A percentile compares a stretch with the other conserved stretches of the same genome.
phyloP scores from a whole-genome alignment of 2,329 filamentous ascomycete species.

The Lachnellula cervina region DNA sequence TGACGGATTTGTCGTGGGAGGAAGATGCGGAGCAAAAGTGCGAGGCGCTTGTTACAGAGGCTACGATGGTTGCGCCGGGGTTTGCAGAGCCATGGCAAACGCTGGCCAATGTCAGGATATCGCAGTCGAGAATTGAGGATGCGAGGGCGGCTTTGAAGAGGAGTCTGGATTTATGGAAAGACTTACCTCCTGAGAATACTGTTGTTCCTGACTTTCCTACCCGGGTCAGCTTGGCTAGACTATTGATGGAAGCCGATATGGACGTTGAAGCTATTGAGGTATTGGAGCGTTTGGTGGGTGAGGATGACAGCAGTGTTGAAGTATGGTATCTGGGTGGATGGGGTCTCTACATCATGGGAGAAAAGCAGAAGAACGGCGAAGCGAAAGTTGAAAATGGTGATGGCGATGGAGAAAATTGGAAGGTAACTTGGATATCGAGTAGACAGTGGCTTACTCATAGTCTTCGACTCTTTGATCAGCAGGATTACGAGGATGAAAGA shows the following conservation, averaged over 20 bases:
- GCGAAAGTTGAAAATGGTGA: conserved; percentile 35
- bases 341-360: conserved; percentile 76
- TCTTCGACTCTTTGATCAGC: conserved; percentile 68
- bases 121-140: conserved; percentile 74
- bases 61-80: conserved; percentile 75
- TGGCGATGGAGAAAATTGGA: conserved; percentile 39
- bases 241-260: conserved; percentile 88
- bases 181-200: conserved; percentile 66
- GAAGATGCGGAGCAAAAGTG: conserved; percentile 84
- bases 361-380: conserved; percentile 53
- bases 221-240: conserved; percentile 73
- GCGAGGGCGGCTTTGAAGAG: conserved; percentile 71
- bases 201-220: conserved; percentile 80
- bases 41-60: conserved; percentile 85
- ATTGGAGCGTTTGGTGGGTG: conserved; percentile 73
- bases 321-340: conserved; percentile 96
- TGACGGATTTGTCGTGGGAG: conserved; percentile 96
- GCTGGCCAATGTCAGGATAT: conserved; percentile 87
- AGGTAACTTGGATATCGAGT: conserved; percentile 63
- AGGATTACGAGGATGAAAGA: conserved; percentile 82
- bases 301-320: conserved; percentile 93
- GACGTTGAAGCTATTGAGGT: conserved; percentile 81
- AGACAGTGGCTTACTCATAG: conserved; percentile 80
- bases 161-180: conserved; percentile 79
- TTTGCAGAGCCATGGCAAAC: conserved; percentile 92